Evolutionary conservation across 2,329 filamentous ascomycete genomes (phyloP).

Genomic region (Fusarium tjaetaba): DNA sequence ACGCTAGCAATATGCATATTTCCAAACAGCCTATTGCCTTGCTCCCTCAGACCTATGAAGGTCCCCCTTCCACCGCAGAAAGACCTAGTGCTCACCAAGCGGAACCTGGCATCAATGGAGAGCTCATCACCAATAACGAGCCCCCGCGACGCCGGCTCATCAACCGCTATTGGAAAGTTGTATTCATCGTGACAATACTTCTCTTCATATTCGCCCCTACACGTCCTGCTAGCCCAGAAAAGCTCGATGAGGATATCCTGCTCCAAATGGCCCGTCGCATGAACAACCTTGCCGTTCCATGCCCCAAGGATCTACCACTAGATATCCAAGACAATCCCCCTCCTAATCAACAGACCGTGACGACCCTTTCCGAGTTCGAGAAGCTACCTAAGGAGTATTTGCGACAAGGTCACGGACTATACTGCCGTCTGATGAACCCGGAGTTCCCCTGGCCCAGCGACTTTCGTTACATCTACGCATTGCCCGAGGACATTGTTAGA

Average conservation of each 20-base stretch:
- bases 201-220: not conserved
- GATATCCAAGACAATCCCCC: no score
- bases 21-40: not conserved
- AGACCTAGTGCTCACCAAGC: rapidly evolving
- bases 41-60: rapidly evolving
- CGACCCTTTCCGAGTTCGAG: not conserved
- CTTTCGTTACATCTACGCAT: not conserved
- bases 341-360: not conserved
- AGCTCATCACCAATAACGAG: not conserved
- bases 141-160: not conserved
- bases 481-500: not conserved
- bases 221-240: not conserved
- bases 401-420: not conserved
- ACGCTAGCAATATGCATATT: not conserved
- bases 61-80: rapidly evolving
- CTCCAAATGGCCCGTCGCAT: not conserved
- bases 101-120: no score
- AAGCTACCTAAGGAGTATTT: not conserved
- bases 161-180: not conserved
- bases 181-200: not conserved
- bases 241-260: not conserved
- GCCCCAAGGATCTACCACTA: not conserved
- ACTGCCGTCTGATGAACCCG: not conserved
- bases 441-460: not conserved
- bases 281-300: not conserved